These are phyloP conservation scores for Parachaetomium inaequale DNA, from an alignment of 495 filamentous ascomycete genomes.

Conservation along the genomic window DNA sequence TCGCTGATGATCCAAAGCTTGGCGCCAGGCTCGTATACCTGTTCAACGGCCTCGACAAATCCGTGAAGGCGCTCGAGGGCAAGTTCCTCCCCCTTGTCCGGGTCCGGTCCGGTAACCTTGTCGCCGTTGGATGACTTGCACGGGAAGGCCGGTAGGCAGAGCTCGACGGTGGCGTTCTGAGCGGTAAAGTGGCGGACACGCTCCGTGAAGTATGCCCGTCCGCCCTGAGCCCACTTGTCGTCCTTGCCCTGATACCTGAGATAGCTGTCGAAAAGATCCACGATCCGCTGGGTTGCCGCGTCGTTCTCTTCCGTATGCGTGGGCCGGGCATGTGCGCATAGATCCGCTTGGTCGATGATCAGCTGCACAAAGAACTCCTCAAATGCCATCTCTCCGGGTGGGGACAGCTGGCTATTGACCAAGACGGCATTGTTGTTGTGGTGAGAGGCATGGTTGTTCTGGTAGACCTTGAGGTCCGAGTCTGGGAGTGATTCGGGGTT, in stretches of 20 bases:
- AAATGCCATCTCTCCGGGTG: not conserved
- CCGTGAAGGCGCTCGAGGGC: constrained; percentile 32
- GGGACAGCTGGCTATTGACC: not conserved
- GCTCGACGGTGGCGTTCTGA: constrained; percentile 10
- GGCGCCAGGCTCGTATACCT: constrained; percentile 34
- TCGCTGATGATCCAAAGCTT: constrained; percentile 41
- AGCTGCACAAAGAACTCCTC: constrained; percentile 17
- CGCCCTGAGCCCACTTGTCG: constrained; percentile 11
- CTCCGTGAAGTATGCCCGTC: constrained; percentile 16
- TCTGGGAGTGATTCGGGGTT: not conserved
- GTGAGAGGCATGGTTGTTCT: not conserved
- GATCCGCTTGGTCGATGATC: constrained; percentile 18
- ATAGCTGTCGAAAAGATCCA: constrained; percentile 20
- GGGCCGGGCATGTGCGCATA: not conserved
- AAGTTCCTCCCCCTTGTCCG: constrained; percentile 19
- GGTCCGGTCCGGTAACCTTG: constrained; percentile 19
- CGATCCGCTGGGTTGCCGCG: constrained; percentile 1
- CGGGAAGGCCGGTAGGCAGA: constrained; percentile 22
- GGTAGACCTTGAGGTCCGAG: constrained; percentile 10
- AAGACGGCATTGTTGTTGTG: constrained; percentile 6
- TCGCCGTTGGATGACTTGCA: constrained; percentile 24
- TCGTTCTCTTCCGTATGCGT: not conserved
- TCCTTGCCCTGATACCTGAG: constrained; percentile 19
- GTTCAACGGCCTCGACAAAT: constrained; percentile 31
- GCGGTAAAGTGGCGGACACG: constrained; percentile 17